These are phyloP conservation scores for Pyrenochaeta sp. DNA, from an alignment of 2,329 filamentous ascomycete species.

Conservation along the genomic window DNA sequence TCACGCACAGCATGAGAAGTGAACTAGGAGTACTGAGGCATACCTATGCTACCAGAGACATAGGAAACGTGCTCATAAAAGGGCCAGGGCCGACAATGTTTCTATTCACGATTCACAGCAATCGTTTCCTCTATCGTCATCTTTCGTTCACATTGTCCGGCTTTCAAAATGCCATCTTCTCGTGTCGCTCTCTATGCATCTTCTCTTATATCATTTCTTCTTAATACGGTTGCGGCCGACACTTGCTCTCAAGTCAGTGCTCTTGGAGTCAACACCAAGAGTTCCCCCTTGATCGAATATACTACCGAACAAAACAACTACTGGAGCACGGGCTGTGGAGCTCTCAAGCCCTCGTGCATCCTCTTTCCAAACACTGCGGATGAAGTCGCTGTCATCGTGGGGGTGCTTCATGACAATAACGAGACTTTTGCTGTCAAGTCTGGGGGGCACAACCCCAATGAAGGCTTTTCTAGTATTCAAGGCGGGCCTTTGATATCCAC, in stretches of 20 bases:
- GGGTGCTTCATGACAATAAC: slow-evolving; percentile 51
- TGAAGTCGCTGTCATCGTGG: slow-evolving; percentile 61
- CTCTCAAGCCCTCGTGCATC: slow-evolving; percentile 37
- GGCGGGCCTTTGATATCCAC: slow-evolving; percentile 2
- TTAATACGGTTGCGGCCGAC: slow-evolving; percentile 11
- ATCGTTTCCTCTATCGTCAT: background rate
- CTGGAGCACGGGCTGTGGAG: slow-evolving; percentile 35
- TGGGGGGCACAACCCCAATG: slow-evolving; percentile 49
- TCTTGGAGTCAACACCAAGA: slow-evolving; percentile 17
- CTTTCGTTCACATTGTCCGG: background rate
- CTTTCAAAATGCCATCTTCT: slow-evolving; percentile 4
- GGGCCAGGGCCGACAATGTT: background rate
- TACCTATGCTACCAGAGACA: too few species aligned
- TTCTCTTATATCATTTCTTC: slow-evolving; percentile 12
- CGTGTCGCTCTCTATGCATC: slow-evolving; percentile 6
- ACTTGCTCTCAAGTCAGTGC: slow-evolving; percentile 24
- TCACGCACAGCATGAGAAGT: background rate
- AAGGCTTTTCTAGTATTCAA: slow-evolving; percentile 25
- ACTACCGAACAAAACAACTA: slow-evolving; percentile 28
- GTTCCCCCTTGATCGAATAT: slow-evolving; percentile 17
- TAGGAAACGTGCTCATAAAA: slow-evolving; percentile 1
- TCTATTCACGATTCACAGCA: background rate
- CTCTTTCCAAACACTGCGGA: slow-evolving; percentile 48
- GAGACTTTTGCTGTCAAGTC: slow-evolving; percentile 55
- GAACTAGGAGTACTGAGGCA: too few species aligned